These are phyloP conservation scores for Cyclocybe cylindracea DNA, from an alignment of 768 basidiomycete species.

Conservation along the genomic window DNA sequence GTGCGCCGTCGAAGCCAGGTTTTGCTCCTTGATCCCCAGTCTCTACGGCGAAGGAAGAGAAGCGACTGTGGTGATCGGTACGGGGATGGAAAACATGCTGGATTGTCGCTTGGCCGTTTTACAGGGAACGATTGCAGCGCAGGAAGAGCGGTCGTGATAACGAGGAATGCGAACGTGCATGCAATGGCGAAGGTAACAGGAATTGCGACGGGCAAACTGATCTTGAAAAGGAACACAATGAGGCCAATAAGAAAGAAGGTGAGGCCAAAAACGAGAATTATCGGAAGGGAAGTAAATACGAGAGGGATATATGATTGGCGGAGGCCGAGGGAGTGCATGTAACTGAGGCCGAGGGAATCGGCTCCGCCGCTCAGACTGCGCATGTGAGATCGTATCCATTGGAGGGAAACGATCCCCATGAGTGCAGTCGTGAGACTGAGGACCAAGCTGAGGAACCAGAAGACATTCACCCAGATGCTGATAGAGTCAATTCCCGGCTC, in stretches of 20 bases:
- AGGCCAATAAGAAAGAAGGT: slow-evolving; percentile 22
- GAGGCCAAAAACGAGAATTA: slow-evolving; percentile 19
- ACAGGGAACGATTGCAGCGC: not conserved
- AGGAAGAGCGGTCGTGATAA: slow-evolving; percentile 2
- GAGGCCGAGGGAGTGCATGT: slow-evolving; percentile 20
- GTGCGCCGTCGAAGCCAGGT: not conserved
- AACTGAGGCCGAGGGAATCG: slow-evolving; percentile 15
- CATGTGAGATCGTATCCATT: slow-evolving; percentile 18
- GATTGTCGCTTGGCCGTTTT: not conserved
- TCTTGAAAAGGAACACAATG: slow-evolving; percentile 18
- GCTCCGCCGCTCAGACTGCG: not conserved
- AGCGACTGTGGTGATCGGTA: slow-evolving; percentile 1
- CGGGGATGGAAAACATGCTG: not conserved
- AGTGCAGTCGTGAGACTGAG: slow-evolving; percentile 13
- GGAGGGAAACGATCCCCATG: slow-evolving; percentile 14
- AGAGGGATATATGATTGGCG: slow-evolving; percentile 15
- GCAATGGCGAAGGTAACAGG: slow-evolving; percentile 1
- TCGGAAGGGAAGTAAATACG: slow-evolving; percentile 19
- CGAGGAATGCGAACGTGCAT: not conserved
- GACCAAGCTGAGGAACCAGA: slow-evolving; percentile 16
- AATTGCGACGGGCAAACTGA: slow-evolving; percentile 13
- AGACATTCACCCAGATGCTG: slow-evolving; percentile 8
- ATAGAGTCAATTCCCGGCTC: not conserved
- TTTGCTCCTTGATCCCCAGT: not conserved
- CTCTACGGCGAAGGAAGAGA: not conserved